Conservation (phyloP, 495 filamentous ascomycete species). For the Aspergillus nidulans region DNA sequence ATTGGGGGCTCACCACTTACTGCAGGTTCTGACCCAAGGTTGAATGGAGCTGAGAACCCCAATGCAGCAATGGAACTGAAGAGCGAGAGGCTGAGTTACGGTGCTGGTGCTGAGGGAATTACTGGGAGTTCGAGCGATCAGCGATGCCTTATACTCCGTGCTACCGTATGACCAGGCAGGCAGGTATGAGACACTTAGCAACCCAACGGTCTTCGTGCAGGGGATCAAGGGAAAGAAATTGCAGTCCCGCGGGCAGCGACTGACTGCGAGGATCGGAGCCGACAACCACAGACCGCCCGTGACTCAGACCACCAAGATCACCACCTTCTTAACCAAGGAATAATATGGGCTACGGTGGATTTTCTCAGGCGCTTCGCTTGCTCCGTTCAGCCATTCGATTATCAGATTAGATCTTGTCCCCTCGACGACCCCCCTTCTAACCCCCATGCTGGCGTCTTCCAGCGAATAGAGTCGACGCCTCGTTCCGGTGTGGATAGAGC, state of each 20-base stretch:
- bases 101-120: constrained; percentile 10
- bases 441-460: background rate
- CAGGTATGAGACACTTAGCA: constrained; percentile 5
- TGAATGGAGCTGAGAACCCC: background rate
- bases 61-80: constrained; percentile 2
- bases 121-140: background rate
- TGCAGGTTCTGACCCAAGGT: background rate
- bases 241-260: background rate
- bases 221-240: background rate
- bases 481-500: constrained; percentile 15
- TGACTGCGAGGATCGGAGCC: constrained; percentile 26
- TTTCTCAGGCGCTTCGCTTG: constrained; percentile 6
- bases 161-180: no score
- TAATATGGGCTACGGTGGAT: background rate
- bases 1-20: constrained; percentile 6
- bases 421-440: background rate
- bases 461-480: constrained; percentile 15
- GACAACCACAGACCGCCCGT: constrained; percentile 4
- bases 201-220: constrained; percentile 12
- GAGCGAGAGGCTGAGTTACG: background rate
- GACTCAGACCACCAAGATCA: constrained; percentile 7
- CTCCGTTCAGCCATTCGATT: constrained; percentile 9
- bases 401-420: constrained; percentile 20
- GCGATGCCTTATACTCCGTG: background rate
- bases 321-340: background rate